Evolutionary conservation across 164 flowering plant species (phyloP), one percentile per base, ranked within the genome.

Genomic region (Euptelea pleiosperma): DNA sequence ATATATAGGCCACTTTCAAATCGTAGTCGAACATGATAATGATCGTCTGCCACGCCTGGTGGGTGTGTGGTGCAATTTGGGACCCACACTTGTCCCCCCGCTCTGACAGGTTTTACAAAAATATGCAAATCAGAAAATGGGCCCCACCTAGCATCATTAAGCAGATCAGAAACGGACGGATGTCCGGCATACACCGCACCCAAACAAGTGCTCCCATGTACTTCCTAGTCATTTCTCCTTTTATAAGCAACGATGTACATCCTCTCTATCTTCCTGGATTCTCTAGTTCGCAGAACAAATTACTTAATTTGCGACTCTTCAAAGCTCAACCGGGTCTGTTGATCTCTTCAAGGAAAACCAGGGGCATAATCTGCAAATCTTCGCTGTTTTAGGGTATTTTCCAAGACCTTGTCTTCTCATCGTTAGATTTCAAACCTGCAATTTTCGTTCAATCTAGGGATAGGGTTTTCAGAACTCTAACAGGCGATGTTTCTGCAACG

Each of bases 401-500:
- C 18, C n/a, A 18, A n/a, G 25, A 15, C 25, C 14, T 30, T 3
- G 9, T 18, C 0, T 28, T 6, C 36, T 46, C 14, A 1, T 42
- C 15, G 10, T 30, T 29, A 8, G 34, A 18, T 35, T 24, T 22
- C n/a, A 15, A 34, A 34, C 15, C 4, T 11, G 21, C 19, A 8
- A 29, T 28, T 24, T 43, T 18, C 1, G 16, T 50, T 37, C 36
- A 25, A 62, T 54, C n/a, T 62, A 54, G 67, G 61, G 55, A 43
- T 52, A 40, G 64, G 58, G 51, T 47, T 54, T 30, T 7, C 16
- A 5, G 19, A 43, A 30, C 44, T 52, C 26, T 52, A 34, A 19
- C 28, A 54, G 33, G 5, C 7, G 45, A 21, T 36, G 57, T 11
- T 54, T 36, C 19, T 39, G 44, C n/a, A n/a, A n/a, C n/a, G n/a